Conservation (phyloP, 495 filamentous ascomycete species). For the Physcia stellaris region DNA sequence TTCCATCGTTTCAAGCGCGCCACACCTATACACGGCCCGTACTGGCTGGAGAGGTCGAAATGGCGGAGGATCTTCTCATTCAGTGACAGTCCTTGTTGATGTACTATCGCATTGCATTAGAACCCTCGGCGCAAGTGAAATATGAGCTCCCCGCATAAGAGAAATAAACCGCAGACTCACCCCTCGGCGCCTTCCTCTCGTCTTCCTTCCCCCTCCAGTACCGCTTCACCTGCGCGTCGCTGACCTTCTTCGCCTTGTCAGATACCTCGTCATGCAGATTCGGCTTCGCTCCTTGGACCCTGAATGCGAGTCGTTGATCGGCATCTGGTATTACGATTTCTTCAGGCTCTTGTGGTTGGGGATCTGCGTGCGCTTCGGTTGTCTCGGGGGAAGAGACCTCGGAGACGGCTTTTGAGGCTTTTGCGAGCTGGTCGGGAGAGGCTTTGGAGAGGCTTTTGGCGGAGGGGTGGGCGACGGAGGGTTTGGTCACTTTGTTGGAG, state of each 20-base stretch:
- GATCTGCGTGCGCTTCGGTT: not conserved
- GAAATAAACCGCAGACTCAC: constrained; percentile 15
- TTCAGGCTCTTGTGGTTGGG: constrained; percentile 1
- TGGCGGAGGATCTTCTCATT: constrained; percentile 81
- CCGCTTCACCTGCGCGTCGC: constrained; percentile 44
- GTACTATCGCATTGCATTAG: constrained; percentile 28
- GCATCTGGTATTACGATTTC: too few relatives aligned
- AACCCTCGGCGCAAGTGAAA: too few relatives aligned
- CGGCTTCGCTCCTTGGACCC: not conserved
- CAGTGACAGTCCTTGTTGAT: constrained; percentile 56
- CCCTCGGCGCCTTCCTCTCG: constrained; percentile 36
- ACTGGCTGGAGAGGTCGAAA: constrained; percentile 78
- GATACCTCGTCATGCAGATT: not conserved
- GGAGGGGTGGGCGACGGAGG: constrained; percentile 26
- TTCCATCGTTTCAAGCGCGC: constrained; percentile 73
- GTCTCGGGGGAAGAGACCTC: not conserved
- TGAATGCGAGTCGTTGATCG: too few relatives aligned
- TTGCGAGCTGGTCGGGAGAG: not conserved
- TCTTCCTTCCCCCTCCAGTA: constrained; percentile 62
- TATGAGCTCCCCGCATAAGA: not conserved
- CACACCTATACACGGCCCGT: constrained; percentile 89
- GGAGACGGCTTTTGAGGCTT: not conserved
- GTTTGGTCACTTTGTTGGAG: constrained; percentile 59
- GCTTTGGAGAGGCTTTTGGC: constrained; percentile 1
- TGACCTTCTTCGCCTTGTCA: constrained; percentile 40